Evolutionary conservation across 306 rosid species (phyloP).

Genomic region (Quercus suber): DNA sequence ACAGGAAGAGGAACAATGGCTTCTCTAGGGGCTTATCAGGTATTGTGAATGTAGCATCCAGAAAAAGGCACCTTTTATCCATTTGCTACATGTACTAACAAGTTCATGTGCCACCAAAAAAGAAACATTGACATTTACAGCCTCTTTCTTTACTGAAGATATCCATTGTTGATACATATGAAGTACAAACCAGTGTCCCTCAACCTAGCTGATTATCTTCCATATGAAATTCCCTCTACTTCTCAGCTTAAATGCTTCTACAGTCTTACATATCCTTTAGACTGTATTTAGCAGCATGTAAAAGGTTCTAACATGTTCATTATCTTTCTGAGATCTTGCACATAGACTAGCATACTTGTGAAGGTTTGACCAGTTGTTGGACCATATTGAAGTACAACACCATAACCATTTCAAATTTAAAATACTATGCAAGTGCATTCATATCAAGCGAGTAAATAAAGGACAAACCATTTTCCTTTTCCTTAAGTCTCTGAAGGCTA

Average conservation of each 20-base stretch:
- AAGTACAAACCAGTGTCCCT: background rate
- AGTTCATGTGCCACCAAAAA: background rate
- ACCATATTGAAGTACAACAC: background rate
- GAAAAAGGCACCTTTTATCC: background rate
- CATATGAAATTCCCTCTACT: background rate
- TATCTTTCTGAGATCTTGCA: background rate
- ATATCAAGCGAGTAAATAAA: slow-evolving; percentile 4
- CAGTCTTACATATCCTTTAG: background rate
- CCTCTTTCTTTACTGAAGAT: background rate
- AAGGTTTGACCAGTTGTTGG: background rate
- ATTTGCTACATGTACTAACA: background rate
- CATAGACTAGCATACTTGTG: background rate
- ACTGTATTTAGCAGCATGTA: background rate
- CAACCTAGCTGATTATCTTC: slow-evolving; percentile 1
- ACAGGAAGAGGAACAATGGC: background rate
- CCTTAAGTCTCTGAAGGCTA: slow-evolving; percentile 63
- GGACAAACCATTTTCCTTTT: slow-evolving; percentile 79
- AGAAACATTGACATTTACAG: background rate
- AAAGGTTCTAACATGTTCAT: background rate
- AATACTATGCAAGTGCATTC: background rate
- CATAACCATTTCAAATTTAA: background rate
- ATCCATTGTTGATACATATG: background rate
- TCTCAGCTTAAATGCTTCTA: background rate
- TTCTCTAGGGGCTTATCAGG: background rate
- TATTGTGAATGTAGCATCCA: background rate